Evolutionary conservation across 768 basidiomycete species (phyloP).

Genomic region (Lactifluus pinguis): DNA sequence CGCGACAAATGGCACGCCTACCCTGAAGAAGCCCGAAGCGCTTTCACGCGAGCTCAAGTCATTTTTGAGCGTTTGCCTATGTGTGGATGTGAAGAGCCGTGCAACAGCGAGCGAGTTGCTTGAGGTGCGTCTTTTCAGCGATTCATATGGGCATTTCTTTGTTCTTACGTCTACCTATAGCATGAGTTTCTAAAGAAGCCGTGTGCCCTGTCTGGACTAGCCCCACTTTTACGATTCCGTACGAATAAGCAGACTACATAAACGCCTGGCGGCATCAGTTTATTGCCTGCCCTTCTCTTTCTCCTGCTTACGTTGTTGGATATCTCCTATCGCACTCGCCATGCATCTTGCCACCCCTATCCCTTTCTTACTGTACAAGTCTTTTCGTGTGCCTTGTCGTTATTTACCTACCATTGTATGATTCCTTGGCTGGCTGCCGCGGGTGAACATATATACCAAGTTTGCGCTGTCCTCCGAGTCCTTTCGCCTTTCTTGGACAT

Average conservation of each 20-base stretch:
- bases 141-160: constrained; percentile 9
- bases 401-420: constrained; percentile 14
- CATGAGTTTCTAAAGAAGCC: constrained; percentile 93
- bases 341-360: background rate
- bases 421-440: constrained; percentile 6
- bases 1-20: constrained; percentile 97
- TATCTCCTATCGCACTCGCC: background rate
- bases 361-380: constrained; percentile 1
- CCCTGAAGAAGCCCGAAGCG: constrained; percentile 90
- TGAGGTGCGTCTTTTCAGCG: constrained; percentile 44
- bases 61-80: constrained; percentile 95
- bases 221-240: constrained; percentile 70
- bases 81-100: constrained; percentile 90
- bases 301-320: constrained; percentile 10
- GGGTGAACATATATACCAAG: constrained; percentile 12
- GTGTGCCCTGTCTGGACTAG: constrained; percentile 72
- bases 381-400: background rate
- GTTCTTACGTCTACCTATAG: constrained; percentile 32
- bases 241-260: constrained; percentile 48
- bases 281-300: background rate
- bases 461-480: background rate
- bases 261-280: background rate
- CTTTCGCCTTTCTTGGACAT: background rate
- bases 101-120: constrained; percentile 84
- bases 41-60: constrained; percentile 89